Base-by-base conservation (phyloP, 2,329 filamentous ascomycete species). In the Immersiporthe knoxdaviesiana region DNA sequence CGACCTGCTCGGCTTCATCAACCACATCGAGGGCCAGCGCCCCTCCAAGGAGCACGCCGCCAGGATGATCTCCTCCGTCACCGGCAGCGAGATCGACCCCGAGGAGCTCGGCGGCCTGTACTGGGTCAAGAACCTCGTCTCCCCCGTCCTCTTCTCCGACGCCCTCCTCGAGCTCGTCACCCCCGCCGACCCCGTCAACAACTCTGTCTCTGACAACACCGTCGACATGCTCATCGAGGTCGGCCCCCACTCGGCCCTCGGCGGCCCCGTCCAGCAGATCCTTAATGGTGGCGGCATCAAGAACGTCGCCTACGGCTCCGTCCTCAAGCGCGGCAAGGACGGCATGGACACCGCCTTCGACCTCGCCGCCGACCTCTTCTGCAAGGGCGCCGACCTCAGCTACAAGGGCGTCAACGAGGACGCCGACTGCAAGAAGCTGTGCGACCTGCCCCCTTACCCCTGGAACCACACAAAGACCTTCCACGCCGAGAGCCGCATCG, bases 371-470 rank as follows among this genome's bases (percentile, higher is more conserved):
- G 64, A 69, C 7, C 66, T 71, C 6, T 69, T 71, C 66, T 44
- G 54, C 60, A 56, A 62, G 24, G 69, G 69, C 39, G 37, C 64
- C 10, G 50, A 64, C 5, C 39, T 71, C 27, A 54, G 27, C 32
- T 67, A 69, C 54, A 76, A 77, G 30, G 78, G 67, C 5, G 77
- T 76, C 70, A 77, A 78, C 68, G 75, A 76, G 8, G 75, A 78
- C 1, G 72, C 74, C 41, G 72, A 77, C 10, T 73, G 73, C 64
- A 73, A 76, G 41, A 66, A 66, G 59, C 50, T 70, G 27, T 37
- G n/a, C 5, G 80, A 79, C 73, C 73, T 85, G 6, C 83, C 84
- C 7, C 76, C 75, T 1, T 85, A 85, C 71, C 79, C 80, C 3
- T 85, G 82, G 83, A 81, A 85, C 70, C 82, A 85, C 72, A 76